Percentiles rank a stretch among this genome's conserved stretches.
Conservation (phyloP, 495 filamentous ascomycete species). For the Hamigera avellanea region DNA sequence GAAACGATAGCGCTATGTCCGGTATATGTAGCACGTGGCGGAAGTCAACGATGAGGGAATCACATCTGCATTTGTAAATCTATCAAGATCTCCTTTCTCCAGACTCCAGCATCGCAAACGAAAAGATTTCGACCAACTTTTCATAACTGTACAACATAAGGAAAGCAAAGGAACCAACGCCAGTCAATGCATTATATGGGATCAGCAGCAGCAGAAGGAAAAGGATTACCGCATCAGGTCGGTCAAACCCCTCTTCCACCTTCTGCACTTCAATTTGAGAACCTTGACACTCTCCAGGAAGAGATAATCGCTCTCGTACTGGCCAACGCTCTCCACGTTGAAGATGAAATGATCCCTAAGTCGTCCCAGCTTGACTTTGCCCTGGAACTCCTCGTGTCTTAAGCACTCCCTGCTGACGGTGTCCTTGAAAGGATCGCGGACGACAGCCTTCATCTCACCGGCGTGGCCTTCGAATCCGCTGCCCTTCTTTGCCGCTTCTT, state of each 20-base stretch:
- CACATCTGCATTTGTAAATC: constrained; percentile 19
- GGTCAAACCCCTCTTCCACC: constrained; percentile 50
- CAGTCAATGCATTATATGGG: constrained; percentile 32
- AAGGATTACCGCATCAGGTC: constrained; percentile 37
- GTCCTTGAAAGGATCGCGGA: constrained; percentile 70
- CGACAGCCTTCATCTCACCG: constrained; percentile 74
- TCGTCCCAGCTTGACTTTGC: constrained; percentile 86
- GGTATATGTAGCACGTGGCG: constrained; percentile 8
- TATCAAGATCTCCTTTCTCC: constrained; percentile 15
- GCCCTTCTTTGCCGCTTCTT: constrained; percentile 48
- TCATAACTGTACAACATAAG: constrained; percentile 31
- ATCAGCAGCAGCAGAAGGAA: neutral
- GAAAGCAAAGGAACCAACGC: constrained; percentile 26
- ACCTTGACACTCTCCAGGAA: constrained; percentile 81
- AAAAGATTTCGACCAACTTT: constrained; percentile 21
- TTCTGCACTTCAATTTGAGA: constrained; percentile 65
- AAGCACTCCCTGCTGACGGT: constrained; percentile 90
- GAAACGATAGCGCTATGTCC: constrained; percentile 5
- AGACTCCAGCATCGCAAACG: constrained; percentile 25
- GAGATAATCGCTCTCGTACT: constrained; percentile 80
- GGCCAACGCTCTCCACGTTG: constrained; percentile 85
- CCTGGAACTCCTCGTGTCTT: constrained; percentile 85
- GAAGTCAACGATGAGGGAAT: constrained; percentile 14
- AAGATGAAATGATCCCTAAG: constrained; percentile 95
- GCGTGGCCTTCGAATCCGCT: constrained; percentile 60